Evolutionary conservation across 257 asterid species (phyloP), one percentile per base, ranked within the genome.

Genomic region (Anisodus acutangulus): DNA sequence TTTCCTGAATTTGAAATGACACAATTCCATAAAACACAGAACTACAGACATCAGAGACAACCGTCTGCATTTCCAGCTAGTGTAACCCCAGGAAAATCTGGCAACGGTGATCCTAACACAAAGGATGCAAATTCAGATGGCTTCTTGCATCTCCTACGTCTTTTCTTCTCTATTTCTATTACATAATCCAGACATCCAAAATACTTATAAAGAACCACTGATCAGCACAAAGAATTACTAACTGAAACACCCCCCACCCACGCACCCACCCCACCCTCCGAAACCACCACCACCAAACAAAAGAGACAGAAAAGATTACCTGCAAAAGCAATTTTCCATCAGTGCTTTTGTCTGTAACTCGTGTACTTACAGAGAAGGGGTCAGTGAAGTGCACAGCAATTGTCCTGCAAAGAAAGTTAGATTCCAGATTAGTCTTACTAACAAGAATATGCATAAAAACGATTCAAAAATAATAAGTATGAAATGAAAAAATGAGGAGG

Each of bases 381-480:
- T 97, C 97, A 1, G 97, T 93, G 87, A 95, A 97, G 90, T 97
- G 99, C 87, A 97, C 97, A 41, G 98, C 98, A 86, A 97, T 85
- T 64, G 98, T 97, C 92, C 99, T 97, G 93, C 85, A 67, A 85
- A 74, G 51, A 86, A 58, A 86, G 82, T 59, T 31, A 78, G 49
- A 63, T 47, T 88, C 88, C 88, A 86, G 82, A 81, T 80, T 83
- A 85, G 83, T 86, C 69, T 79, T 58, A 80, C 82, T 74, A 69
- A 72, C 59, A 35, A 83, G 60, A 82, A 84, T 53, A 53, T 35
- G n/a, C 66, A 78, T 78, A 71, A 45, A 45, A 71, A 43, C 3
- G 58, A 43, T 4, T 10, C 79, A 71, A 71, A 71, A n/a, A 45
- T 41, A 16, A 16, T 31, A 63, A 81, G 64, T 13, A 53, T 1